Percentiles rank a stretch among this genome's conserved stretches.
These are phyloP conservation scores for Pyricularia pennisetigena DNA, from an alignment of 2,329 filamentous ascomycete species.

Conservation along the genomic window DNA sequence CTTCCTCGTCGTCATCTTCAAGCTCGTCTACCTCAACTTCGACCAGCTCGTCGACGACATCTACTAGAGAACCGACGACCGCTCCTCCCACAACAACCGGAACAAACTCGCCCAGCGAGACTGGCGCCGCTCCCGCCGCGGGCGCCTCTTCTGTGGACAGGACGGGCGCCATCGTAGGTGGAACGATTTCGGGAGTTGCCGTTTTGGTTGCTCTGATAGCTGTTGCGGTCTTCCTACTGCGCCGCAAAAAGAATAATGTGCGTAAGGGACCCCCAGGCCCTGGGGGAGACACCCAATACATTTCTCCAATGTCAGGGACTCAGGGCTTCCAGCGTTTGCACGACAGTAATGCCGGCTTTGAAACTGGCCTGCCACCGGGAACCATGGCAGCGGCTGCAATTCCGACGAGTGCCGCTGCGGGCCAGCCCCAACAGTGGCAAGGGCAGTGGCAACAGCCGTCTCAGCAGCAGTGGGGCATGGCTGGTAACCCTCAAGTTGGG, in stretches of 20 bases:
- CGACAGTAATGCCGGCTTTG: slow-evolving; percentile 21
- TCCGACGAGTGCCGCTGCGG: background rate
- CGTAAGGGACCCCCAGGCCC: slow-evolving; percentile 30
- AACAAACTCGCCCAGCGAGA: slow-evolving; percentile 9
- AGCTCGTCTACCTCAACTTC: slow-evolving; percentile 6
- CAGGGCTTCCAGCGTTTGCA: slow-evolving; percentile 28
- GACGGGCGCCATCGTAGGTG: slow-evolving; percentile 44
- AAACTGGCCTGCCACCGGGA: slow-evolving; percentile 13
- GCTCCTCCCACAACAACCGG: slow-evolving; percentile 4
- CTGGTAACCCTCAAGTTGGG: slow-evolving; percentile 1
- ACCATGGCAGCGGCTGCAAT: slow-evolving; percentile 4
- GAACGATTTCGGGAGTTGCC: slow-evolving; percentile 40
- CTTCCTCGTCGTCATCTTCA: slow-evolving; percentile 8
- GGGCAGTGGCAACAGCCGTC: slow-evolving; percentile 1
- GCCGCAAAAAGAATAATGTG: slow-evolving; percentile 29
- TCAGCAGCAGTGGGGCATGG: slow-evolving; percentile 1
- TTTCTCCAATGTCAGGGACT: slow-evolving; percentile 17
- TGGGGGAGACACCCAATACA: slow-evolving; percentile 25
- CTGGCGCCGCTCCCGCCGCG: slow-evolving; percentile 5
- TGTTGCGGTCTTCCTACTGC: slow-evolving; percentile 31
- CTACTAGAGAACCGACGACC: slow-evolving; percentile 9
- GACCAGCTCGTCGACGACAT: slow-evolving; percentile 9
- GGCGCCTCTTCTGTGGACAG: slow-evolving; percentile 14
- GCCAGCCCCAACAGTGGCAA: slow-evolving; percentile 3
- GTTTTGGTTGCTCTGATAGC: slow-evolving; percentile 31